Base-by-base conservation (phyloP, 257 asterid genomes). In the Ophiorrhiza pumila region DNA sequence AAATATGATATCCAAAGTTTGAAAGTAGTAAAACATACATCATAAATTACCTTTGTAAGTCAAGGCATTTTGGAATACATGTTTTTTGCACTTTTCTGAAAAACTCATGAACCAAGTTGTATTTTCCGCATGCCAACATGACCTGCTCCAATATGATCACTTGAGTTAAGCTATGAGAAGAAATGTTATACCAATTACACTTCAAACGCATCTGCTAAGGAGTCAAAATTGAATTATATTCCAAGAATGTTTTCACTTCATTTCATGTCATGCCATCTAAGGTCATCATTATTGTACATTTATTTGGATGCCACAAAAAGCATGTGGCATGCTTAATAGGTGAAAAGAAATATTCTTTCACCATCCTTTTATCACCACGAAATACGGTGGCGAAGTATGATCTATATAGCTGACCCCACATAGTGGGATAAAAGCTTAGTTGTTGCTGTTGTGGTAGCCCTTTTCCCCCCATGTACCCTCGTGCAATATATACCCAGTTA, bases 41-140 rank as follows among this genome's bases (percentile, higher is more conserved):
- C 61, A 53, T 39, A 17, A 27, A 32, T 78, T 73, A 94, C 97
- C 99, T 88, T 87, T 94, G 82, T 91, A 94, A 56, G 90, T 89
- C 66, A 91, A 80, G 69, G 97, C 95, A 87, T 88, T n/a, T 94
- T 71, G 97, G 97, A 68, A 88, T 78, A 62, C 79, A 82, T 35
- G 92, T 85, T 77, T 87, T 94, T 83, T 85, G 90, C 78, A 90
- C 86, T 81, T 90, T 94, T 85, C 81, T 83, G 85, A 94, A 94
- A 77, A 91, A 88, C 43, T 91, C 99, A 85, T 94, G 96, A 47
- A 94, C 99, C 85, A 88, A 80, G 85, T 91, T 80, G 78, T 91
- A 88, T 85, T 87, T 90, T 64, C 83, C 97, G 29, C 97, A 83
- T 73, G 87, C 93, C 82, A 90, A 74, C 97, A 91, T 94, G 68